Percentiles rank a stretch among this genome's conserved stretches.
Conservation (phyloP, 257 asterid genomes). For the Salvia hispanica region DNA sequence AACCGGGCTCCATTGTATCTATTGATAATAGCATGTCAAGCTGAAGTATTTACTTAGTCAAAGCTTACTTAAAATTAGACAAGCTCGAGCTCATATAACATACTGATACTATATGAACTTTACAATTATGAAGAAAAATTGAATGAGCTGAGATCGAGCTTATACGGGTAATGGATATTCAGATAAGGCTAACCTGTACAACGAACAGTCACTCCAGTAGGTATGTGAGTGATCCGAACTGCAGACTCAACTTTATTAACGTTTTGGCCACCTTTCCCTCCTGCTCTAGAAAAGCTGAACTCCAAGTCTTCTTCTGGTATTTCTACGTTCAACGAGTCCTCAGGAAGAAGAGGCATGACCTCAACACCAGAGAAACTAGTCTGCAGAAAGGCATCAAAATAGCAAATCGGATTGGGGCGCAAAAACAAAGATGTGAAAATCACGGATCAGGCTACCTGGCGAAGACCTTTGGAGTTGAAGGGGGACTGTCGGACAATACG, state of each 20-base stretch:
- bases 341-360: slow-evolving; percentile 98
- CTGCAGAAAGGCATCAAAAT: slow-evolving; percentile 39
- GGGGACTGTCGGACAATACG: slow-evolving; percentile 95
- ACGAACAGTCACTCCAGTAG: slow-evolving; percentile 86
- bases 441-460: slow-evolving; percentile 58
- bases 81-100: neutral
- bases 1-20: no score
- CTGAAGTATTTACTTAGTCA: no score
- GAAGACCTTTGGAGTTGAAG: slow-evolving; percentile 94
- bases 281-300: slow-evolving; percentile 74
- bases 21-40: no score
- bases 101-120: no score
- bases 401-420: neutral
- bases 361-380: slow-evolving; percentile 97
- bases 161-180: slow-evolving; percentile 9
- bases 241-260: slow-evolving; percentile 97
- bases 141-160: neutral
- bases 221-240: slow-evolving; percentile 90
- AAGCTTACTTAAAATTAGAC: neutral
- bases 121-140: no score
- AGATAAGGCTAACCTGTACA: slow-evolving; percentile 70
- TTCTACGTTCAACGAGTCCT: slow-evolving; percentile 75
- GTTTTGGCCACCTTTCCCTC: slow-evolving; percentile 99
- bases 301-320: slow-evolving; percentile 97
- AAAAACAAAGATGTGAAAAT: slow-evolving; percentile 5